Conservation (phyloP, 2,329 filamentous ascomycete genomes). For the Fusarium decemcellulare region DNA sequence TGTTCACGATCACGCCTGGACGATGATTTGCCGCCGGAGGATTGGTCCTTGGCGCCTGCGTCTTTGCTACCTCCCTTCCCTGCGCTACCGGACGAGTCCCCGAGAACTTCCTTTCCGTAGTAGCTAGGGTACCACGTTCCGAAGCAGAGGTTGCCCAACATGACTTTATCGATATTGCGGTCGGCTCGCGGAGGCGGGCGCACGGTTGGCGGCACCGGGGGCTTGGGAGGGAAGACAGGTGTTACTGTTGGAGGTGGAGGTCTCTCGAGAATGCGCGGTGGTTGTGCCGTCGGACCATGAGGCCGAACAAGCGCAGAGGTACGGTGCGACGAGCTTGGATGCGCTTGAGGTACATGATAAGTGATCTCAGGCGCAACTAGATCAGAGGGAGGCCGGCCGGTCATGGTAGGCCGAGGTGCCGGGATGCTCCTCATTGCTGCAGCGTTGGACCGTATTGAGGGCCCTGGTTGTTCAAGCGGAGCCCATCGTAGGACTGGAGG, state of each 20-base stretch:
- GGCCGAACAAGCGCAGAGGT: constrained; percentile 52
- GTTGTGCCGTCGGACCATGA: constrained; percentile 51
- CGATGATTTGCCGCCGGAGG: constrained; percentile 42
- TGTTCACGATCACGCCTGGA: constrained; percentile 54
- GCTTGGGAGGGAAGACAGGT: constrained; percentile 54
- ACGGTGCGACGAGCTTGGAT: constrained; percentile 40
- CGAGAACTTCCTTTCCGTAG: constrained; percentile 81
- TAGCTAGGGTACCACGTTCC: constrained; percentile 94
- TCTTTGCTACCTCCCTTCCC: constrained; percentile 49
- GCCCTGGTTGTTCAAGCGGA: constrained; percentile 43
- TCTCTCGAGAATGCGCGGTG: constrained; percentile 49
- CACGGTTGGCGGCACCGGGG: constrained; percentile 43
- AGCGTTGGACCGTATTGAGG: constrained; percentile 19
- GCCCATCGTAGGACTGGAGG: constrained; percentile 43
- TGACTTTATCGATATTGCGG: constrained; percentile 88
- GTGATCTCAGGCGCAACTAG: constrained; percentile 58
- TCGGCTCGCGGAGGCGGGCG: constrained; percentile 63
- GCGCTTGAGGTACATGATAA: constrained; percentile 56
- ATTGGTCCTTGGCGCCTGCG: constrained; percentile 45
- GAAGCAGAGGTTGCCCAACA: constrained; percentile 87
- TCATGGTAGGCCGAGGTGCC: constrained; percentile 21
- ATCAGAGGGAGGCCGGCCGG: constrained; percentile 50
- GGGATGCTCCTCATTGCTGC: constrained; percentile 43
- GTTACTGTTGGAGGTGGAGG: constrained; percentile 49
- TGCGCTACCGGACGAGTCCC: constrained; percentile 58